Evolutionary conservation across 306 rosid species (phyloP).

Genomic region (Pterocarpus macrocarpus): DNA sequence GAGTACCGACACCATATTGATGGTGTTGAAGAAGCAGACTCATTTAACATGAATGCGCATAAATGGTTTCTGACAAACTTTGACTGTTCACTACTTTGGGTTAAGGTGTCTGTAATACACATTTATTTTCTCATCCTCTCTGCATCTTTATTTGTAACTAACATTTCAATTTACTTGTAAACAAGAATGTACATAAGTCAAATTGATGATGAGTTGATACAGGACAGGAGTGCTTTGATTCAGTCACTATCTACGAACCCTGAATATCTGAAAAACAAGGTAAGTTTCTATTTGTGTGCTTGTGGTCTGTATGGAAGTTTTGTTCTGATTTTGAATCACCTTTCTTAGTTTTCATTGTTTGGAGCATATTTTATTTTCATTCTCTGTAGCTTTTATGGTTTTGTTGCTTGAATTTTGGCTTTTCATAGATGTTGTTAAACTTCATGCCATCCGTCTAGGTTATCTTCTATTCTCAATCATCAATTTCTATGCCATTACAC

Average conservation of each 20-base stretch:
- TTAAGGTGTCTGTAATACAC: constrained; percentile 68
- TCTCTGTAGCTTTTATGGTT: constrained; percentile 11
- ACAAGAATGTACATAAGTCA: background rate
- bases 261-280: constrained; percentile 87
- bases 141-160: constrained; percentile 35
- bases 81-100: constrained; percentile 95
- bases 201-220: constrained; percentile 51
- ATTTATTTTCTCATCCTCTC: constrained; percentile 11
- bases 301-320: constrained; percentile 16
- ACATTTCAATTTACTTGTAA: constrained; percentile 20
- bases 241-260: constrained; percentile 94
- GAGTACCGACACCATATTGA: constrained; percentile 83
- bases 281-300: constrained; percentile 44
- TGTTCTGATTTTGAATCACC: constrained; percentile 13
- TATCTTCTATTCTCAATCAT: background rate
- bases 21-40: constrained; percentile 92
- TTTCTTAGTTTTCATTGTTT: background rate
- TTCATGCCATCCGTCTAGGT: background rate
- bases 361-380: background rate
- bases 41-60: constrained; percentile 95
- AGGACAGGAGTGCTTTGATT: constrained; percentile 86
- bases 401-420: background rate
- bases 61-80: constrained; percentile 95
- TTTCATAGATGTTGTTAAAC: background rate
- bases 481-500: background rate